A percentile compares a stretch with the other conserved stretches of the same genome.
These are phyloP conservation scores for Talaromyces atroroseus DNA, from an alignment of 2,329 filamentous ascomycete species.

Conservation along the genomic window DNA sequence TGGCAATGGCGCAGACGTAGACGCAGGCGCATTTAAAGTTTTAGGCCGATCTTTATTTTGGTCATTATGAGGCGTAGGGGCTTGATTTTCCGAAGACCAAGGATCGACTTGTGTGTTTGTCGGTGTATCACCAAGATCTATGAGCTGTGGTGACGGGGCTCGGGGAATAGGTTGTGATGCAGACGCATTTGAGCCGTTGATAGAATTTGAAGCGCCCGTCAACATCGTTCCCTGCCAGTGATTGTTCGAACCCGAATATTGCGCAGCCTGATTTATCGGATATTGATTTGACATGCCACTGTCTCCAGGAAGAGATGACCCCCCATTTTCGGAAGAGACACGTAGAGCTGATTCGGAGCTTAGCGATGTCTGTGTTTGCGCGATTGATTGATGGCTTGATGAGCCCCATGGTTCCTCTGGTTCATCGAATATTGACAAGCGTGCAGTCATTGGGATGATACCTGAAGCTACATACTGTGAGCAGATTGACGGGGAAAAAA, in stretches of 20 bases:
- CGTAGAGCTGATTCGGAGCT: neutral
- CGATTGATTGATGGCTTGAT: neutral
- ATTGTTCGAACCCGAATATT: conserved; percentile 3
- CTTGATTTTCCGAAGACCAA: conserved; percentile 3
- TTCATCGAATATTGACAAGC: conserved; percentile 32
- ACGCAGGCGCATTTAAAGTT: neutral
- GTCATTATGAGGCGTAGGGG: neutral
- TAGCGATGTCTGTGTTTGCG: neutral
- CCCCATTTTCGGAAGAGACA: neutral
- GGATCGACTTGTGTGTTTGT: conserved; percentile 4
- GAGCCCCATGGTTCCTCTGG: conserved; percentile 25
- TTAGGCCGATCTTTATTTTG: neutral
- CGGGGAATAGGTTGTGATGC: neutral
- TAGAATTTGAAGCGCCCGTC: conserved; percentile 8
- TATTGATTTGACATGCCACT: neutral
- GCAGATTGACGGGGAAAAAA: neutral
- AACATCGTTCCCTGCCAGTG: conserved; percentile 4
- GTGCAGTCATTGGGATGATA: conserved; percentile 37
- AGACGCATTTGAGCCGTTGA: neutral
- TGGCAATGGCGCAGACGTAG: conserved; percentile 4
- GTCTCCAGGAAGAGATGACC: neutral
- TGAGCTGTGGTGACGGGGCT: conserved; percentile 3
- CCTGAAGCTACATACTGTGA: conserved; percentile 16
- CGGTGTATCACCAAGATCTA: conserved; percentile 12
- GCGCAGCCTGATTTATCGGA: neutral